These are phyloP conservation scores for Nothopassalora personata DNA, from an alignment of 2,329 filamentous ascomycete genomes.

Conservation along the genomic window DNA sequence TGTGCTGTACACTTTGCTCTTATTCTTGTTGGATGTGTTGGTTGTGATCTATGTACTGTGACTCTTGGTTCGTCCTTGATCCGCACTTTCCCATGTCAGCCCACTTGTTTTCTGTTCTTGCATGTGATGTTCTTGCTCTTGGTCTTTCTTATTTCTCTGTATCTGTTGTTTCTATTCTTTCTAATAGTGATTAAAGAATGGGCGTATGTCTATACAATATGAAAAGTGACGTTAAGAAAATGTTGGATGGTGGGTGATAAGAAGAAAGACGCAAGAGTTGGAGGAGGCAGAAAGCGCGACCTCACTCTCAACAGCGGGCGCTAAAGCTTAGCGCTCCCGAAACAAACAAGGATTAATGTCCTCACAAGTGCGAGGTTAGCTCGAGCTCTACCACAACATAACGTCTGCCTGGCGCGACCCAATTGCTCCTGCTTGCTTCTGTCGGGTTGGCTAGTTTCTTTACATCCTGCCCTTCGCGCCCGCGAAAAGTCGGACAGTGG, in stretches of 20 bases:
- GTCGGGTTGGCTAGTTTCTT: too few species aligned
- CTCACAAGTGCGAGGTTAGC: not conserved
- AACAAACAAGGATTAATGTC: not conserved
- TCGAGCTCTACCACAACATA: too few species aligned
- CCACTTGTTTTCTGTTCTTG: not conserved
- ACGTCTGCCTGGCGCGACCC: not conserved
- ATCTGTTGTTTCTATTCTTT: too few species aligned
- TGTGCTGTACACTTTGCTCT: not conserved
- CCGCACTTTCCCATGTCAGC: not conserved
- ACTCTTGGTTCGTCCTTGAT: not conserved
- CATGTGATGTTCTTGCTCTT: not conserved
- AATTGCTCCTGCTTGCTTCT: too few species aligned
- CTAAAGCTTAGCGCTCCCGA: not conserved
- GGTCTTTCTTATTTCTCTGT: not conserved
- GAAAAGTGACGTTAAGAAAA: not conserved
- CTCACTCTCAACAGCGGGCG: not conserved
- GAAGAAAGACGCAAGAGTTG: not conserved
- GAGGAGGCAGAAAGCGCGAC: not conserved
- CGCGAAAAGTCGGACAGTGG: too few species aligned
- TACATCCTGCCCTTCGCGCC: too few species aligned
- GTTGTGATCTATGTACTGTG: not conserved
- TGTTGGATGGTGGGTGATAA: not conserved
- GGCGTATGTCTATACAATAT: too few species aligned
- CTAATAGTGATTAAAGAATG: too few species aligned
- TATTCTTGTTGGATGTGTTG: not conserved